Evolutionary conservation across 176 grass and related monocot species (phyloP).

Genomic region (Poa pratensis): DNA sequence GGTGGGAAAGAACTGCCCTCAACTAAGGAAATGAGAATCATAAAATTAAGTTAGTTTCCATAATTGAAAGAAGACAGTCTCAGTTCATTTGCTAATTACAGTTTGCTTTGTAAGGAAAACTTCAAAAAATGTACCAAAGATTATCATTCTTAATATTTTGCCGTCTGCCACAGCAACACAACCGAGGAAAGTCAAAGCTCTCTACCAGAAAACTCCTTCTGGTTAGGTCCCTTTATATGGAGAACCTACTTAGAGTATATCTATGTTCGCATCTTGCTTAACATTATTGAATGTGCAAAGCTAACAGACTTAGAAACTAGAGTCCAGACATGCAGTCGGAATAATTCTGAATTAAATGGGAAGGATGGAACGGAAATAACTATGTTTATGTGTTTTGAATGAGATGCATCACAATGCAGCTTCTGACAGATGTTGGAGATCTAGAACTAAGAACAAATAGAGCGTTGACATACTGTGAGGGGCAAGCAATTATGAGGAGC

Average conservation of each 20-base stretch:
- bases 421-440: slow-evolving; percentile 10
- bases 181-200: not conserved
- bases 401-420: not conserved
- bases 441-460: slow-evolving; percentile 1
- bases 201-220: not conserved
- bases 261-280: not conserved
- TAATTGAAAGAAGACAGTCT: slow-evolving; percentile 4
- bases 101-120: slow-evolving; percentile 8
- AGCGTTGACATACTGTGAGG: not conserved
- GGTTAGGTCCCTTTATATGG: not conserved
- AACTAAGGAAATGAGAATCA: slow-evolving; percentile 58
- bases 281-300: slow-evolving; percentile 29
- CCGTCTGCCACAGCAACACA: not conserved
- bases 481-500: not conserved
- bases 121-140: not conserved
- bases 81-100: slow-evolving; percentile 5
- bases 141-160: slow-evolving; percentile 6
- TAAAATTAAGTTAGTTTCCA: slow-evolving; percentile 21
- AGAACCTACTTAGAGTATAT: not conserved
- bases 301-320: not conserved
- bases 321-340: not conserved
- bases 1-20: slow-evolving; percentile 65
- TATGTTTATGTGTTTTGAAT: not conserved
- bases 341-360: slow-evolving; percentile 22
- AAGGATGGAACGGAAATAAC: not conserved